Percentiles rank a stretch among this genome's conserved stretches.
These are phyloP conservation scores for Cryptococcus sp. DNA, from an alignment of 1,284 basidiomycete species.

Conservation along the genomic window DNA sequence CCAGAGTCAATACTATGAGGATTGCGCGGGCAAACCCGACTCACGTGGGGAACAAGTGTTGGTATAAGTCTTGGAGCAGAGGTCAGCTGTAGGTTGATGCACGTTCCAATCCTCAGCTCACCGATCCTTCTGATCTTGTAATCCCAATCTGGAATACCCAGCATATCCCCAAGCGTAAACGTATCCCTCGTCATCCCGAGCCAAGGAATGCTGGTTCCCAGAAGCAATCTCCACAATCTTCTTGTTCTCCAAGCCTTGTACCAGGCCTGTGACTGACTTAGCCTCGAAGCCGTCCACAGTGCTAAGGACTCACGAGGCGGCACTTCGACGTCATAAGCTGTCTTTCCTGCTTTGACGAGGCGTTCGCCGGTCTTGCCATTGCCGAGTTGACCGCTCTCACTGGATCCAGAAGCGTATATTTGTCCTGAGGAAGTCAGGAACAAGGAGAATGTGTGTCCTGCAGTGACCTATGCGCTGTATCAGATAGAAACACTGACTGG, in stretches of 20 bases:
- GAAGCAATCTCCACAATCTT: conserved; percentile 78
- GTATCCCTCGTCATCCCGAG: conserved; percentile 73
- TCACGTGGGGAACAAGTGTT: conserved; percentile 71
- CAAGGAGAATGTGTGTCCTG: conserved; percentile 80
- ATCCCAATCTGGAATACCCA: conserved; percentile 55
- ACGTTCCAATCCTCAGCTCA: conserved; percentile 17
- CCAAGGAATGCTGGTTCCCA: conserved; percentile 82
- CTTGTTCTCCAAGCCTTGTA: conserved; percentile 48
- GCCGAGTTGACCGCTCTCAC: conserved; percentile 89
- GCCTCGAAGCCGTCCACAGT: conserved; percentile 55
- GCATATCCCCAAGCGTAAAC: conserved; percentile 73
- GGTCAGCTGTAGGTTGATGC: neutral
- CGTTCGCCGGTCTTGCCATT: conserved; percentile 88
- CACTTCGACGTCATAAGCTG: conserved; percentile 74
- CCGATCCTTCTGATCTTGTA: conserved; percentile 78
- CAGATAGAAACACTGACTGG: neutral
- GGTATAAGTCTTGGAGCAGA: conserved; percentile 59
- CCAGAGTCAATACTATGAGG: conserved; percentile 12
- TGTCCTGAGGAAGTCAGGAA: conserved; percentile 77
- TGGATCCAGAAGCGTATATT: conserved; percentile 87
- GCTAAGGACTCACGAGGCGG: conserved; percentile 70
- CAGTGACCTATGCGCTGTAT: conserved; percentile 65
- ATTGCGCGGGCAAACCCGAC: conserved; percentile 3
- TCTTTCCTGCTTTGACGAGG: conserved; percentile 78
- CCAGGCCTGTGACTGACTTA: conserved; percentile 9